phyloP scores from a whole-genome alignment of 768 basidiomycete species.

The Auriscalpium microsporum region DNA sequence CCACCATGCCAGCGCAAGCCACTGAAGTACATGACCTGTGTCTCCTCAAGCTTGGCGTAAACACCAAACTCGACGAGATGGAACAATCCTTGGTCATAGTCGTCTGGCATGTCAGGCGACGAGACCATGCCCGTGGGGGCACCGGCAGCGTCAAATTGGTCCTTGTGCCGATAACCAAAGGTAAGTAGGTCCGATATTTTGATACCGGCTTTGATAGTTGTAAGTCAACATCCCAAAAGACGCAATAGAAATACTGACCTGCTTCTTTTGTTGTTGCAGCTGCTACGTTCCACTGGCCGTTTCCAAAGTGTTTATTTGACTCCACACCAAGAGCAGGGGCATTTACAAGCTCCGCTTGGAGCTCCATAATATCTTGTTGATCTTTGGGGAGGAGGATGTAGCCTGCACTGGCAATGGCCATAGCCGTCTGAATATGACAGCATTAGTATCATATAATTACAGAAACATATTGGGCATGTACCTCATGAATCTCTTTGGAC shows the following conservation, averaged over 20 bases:
- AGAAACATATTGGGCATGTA: neutral
- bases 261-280: neutral
- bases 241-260: neutral
- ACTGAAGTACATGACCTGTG: neutral
- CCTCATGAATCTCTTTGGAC: neutral
- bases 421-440: neutral
- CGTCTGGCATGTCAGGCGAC: neutral
- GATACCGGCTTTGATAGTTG: neutral
- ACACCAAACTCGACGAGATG: neutral
- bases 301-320: neutral
- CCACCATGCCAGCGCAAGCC: neutral
- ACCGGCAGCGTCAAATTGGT: neutral
- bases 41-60: neutral
- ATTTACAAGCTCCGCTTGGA: neutral
- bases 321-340: neutral
- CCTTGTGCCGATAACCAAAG: neutral
- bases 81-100: neutral
- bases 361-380: neutral
- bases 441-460: neutral
- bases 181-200: neutral
- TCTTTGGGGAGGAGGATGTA: neutral
- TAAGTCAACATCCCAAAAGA: neutral
- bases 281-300: neutral
- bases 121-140: neutral
- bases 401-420: neutral